These are phyloP conservation scores for Penicillium atrosanguineum DNA, from an alignment of 495 filamentous ascomycete genomes.

Conservation along the genomic window DNA sequence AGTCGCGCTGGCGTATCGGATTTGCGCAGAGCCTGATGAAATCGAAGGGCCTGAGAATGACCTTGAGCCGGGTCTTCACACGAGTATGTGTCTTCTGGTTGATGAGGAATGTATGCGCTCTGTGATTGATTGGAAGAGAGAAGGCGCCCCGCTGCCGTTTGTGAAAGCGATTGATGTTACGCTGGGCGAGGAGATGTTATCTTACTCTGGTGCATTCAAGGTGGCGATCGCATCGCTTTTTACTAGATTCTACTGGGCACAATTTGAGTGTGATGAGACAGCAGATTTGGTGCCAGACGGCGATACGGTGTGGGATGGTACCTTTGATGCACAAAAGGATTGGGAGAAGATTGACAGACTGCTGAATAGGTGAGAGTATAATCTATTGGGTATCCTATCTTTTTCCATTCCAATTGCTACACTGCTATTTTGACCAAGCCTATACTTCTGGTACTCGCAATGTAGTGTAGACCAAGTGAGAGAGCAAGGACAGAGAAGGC, in stretches of 20 bases:
- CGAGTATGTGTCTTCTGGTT: conserved; percentile 4
- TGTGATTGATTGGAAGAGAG: neutral
- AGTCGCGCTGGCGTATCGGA: conserved; percentile 1
- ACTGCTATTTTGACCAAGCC: too few relatives aligned
- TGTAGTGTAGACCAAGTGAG: too few relatives aligned
- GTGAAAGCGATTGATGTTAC: conserved; percentile 3
- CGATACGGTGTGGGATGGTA: neutral
- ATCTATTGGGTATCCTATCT: too few relatives aligned
- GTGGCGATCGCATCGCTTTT: conserved; percentile 1
- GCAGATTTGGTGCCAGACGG: neutral
- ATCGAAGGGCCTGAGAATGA: neutral
- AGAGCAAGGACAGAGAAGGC: too few relatives aligned
- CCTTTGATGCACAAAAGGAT: too few relatives aligned
- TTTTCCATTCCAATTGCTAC: too few relatives aligned
- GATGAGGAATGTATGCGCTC: conserved; percentile 6
- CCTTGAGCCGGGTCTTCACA: neutral
- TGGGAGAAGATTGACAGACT: neutral
- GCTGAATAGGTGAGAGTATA: neutral
- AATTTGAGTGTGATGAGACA: neutral
- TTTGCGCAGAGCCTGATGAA: neutral
- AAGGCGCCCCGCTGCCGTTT: neutral
- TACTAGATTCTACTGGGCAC: conserved; percentile 1
- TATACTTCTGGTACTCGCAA: too few relatives aligned
- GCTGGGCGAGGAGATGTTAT: neutral
- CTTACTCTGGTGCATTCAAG: neutral